Conservation (phyloP, 2,329 filamentous ascomycete species). For the Cladophialophora carrionii region DNA sequence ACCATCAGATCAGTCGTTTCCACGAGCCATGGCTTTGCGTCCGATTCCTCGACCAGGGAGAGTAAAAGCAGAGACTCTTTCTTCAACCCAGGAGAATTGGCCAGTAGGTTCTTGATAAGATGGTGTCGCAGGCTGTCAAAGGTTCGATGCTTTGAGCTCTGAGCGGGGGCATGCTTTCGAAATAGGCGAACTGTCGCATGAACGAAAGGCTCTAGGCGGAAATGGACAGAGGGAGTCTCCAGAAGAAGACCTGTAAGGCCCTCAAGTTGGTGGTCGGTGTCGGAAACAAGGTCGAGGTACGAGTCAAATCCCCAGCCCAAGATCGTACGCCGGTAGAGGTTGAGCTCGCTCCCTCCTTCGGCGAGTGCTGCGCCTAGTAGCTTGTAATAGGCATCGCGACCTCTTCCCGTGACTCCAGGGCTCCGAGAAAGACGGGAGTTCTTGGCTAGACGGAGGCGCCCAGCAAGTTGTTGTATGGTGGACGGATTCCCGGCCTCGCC, state of each 20-base stretch:
- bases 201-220: constrained; percentile 66
- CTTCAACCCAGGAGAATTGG: constrained; percentile 74
- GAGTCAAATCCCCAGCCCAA: constrained; percentile 32
- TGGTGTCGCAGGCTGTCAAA: constrained; percentile 57
- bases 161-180: constrained; percentile 44
- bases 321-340: constrained; percentile 23
- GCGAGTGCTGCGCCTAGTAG: constrained; percentile 14
- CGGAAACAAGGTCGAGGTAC: constrained; percentile 21
- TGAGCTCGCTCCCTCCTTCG: constrained; percentile 11
- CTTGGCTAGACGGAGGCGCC: constrained; percentile 20
- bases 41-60: constrained; percentile 59
- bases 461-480: constrained; percentile 22
- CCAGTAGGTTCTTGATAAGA: constrained; percentile 73
- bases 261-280: constrained; percentile 5
- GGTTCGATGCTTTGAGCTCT: constrained; percentile 61
- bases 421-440: constrained; percentile 16
- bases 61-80: constrained; percentile 74
- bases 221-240: constrained; percentile 15
- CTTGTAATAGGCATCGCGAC: constrained; percentile 14
- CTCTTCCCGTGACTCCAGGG: not conserved
- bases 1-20: constrained; percentile 68
- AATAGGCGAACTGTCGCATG: constrained; percentile 51
- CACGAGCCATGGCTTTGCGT: constrained; percentile 50
- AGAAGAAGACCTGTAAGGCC: constrained; percentile 8
- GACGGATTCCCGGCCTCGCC: not conserved